These are phyloP conservation scores for Kalmanozyma brasiliensis DNA, from an alignment of 1,284 basidiomycete species.

Conservation along the genomic window DNA sequence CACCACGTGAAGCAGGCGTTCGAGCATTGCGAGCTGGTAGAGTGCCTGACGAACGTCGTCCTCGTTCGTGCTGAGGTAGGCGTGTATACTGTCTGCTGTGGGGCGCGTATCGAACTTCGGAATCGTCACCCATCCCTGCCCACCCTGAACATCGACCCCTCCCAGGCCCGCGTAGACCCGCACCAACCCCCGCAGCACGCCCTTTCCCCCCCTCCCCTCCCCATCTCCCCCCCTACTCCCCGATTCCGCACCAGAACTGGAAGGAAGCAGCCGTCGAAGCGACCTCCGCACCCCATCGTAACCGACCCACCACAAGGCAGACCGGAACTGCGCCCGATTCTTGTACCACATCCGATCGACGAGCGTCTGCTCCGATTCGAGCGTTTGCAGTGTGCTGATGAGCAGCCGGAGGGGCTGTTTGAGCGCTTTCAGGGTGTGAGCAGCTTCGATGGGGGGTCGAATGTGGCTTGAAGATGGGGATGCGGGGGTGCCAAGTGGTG, in stretches of 20 bases:
- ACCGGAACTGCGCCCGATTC: constrained; percentile 28
- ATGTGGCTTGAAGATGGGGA: background rate
- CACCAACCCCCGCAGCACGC: background rate
- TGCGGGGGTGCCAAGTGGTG: background rate
- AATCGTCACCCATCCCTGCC: too few species aligned
- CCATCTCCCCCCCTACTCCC: background rate
- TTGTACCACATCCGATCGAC: constrained; percentile 41
- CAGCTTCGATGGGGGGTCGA: background rate
- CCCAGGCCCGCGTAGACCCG: constrained; percentile 10
- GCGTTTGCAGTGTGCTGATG: background rate
- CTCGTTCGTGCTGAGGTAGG: background rate
- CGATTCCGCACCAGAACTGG: background rate
- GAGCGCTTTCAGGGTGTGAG: constrained; percentile 3
- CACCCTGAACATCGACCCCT: too few species aligned
- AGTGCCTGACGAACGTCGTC: too few species aligned
- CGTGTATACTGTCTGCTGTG: background rate
- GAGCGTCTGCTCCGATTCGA: background rate
- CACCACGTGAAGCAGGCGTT: background rate
- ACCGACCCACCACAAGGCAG: constrained; percentile 20
- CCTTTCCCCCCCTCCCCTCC: background rate
- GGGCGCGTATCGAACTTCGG: constrained; percentile 12
- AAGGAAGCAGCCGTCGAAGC: background rate
- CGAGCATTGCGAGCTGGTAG: background rate
- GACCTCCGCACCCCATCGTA: constrained; percentile 13
- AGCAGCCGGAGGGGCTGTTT: constrained; percentile 4